Evolutionary conservation across 257 asterid genomes (phyloP).

Genomic region (Solanum paucissectum): DNA sequence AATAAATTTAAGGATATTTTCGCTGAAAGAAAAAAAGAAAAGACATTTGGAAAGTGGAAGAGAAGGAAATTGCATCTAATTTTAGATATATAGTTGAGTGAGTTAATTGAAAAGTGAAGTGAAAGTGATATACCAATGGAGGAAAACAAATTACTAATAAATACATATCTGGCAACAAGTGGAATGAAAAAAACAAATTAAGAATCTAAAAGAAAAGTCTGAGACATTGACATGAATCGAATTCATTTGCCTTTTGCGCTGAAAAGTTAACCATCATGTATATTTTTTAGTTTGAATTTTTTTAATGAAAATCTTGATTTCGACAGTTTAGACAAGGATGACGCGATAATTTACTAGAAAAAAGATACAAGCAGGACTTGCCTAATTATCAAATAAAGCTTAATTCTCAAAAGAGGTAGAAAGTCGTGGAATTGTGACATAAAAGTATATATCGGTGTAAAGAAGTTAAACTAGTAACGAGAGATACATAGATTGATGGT

Average conservation of each 20-base stretch:
- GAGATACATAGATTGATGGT: background rate
- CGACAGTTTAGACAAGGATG: rapidly evolving
- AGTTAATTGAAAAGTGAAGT: background rate
- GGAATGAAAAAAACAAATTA: background rate
- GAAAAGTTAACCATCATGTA: background rate
- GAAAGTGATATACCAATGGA: background rate
- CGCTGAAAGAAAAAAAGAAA: too few relatives aligned
- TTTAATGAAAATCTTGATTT: background rate
- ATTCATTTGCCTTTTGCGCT: background rate
- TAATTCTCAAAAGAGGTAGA: background rate
- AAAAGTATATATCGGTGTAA: background rate
- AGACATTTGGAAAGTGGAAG: background rate
- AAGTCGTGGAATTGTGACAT: background rate
- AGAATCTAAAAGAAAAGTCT: background rate
- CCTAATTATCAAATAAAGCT: background rate
- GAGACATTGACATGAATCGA: background rate
- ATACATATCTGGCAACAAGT: background rate
- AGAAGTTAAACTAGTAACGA: background rate
- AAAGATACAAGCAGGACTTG: background rate
- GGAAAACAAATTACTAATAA: background rate
- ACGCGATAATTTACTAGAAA: background rate
- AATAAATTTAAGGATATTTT: too few relatives aligned
- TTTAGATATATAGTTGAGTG: background rate
- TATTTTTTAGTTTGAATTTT: background rate
- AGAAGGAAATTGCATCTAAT: background rate